Conservation (phyloP, 345 rosid species). For the Arabis hirsuta region DNA sequence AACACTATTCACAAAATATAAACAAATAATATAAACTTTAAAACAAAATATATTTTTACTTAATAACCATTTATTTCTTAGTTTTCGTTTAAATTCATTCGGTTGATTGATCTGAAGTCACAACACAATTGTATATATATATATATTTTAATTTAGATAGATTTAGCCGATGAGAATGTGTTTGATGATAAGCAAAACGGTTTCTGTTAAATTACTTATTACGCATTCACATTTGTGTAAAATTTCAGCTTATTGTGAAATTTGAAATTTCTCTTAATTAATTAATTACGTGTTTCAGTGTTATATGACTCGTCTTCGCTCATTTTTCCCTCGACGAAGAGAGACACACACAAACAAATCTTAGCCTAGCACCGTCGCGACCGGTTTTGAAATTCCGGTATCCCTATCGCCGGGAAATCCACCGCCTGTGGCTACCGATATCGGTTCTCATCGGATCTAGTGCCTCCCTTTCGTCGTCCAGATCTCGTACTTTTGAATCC, state of each 20-base stretch:
- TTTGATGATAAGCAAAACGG: not conserved
- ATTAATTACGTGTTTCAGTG: slow-evolving; percentile 28
- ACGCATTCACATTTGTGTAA: slow-evolving; percentile 11
- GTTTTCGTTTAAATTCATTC: too few relatives aligned
- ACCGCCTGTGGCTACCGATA: slow-evolving; percentile 6
- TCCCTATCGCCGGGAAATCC: slow-evolving; percentile 5
- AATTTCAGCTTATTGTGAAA: slow-evolving; percentile 2
- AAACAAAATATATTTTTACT: too few relatives aligned
- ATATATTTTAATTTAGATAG: not conserved
- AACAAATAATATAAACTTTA: too few relatives aligned
- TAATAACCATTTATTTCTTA: too few relatives aligned
- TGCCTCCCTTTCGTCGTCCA: slow-evolving; percentile 18
- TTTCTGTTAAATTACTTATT: not conserved
- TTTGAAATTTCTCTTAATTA: slow-evolving; percentile 23
- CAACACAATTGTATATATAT: not conserved
- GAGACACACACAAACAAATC: slow-evolving; percentile 15
- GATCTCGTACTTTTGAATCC: slow-evolving; percentile 37
- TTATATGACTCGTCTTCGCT: slow-evolving; percentile 32
- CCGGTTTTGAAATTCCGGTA: slow-evolving; percentile 30
- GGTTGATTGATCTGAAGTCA: too few relatives aligned
- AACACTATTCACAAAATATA: too few relatives aligned
- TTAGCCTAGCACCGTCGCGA: slow-evolving; percentile 37
- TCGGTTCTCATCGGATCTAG: slow-evolving; percentile 26
- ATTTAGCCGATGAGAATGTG: slow-evolving; percentile 8
- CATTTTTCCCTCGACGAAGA: slow-evolving; percentile 26